Percentiles rank a stretch among this genome's conserved stretches.
phyloP scores from a whole-genome alignment of 352 stramenopile species.

The Pythium brassicae region DNA sequence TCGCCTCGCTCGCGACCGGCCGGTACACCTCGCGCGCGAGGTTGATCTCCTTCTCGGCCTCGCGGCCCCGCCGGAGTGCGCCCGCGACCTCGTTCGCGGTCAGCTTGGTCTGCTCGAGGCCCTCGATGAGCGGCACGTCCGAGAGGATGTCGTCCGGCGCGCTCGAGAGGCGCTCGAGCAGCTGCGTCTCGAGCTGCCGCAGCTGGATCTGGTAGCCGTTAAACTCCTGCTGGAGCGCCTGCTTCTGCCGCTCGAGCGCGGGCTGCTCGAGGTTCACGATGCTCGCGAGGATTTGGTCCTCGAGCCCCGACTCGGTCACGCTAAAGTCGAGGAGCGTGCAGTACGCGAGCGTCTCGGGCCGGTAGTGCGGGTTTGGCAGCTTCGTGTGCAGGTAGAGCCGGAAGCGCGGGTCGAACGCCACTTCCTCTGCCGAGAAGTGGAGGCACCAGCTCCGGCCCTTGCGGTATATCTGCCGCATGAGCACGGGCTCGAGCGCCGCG shows the following conservation, averaged over 20 bases:
- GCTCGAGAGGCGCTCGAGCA: slow-evolving; percentile 89
- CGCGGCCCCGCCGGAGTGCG: slow-evolving; percentile 79
- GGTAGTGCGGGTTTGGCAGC: slow-evolving; percentile 90
- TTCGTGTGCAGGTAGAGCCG: slow-evolving; percentile 90
- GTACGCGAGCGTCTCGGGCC: slow-evolving; percentile 88
- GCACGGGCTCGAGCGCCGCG: slow-evolving; percentile 80
- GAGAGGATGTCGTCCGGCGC: slow-evolving; percentile 90
- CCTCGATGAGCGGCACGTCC: slow-evolving; percentile 90
- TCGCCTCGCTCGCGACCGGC: slow-evolving; percentile 83
- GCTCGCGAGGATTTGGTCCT: slow-evolving; percentile 87
- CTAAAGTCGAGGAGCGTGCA: slow-evolving; percentile 95
- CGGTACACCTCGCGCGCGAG: slow-evolving; percentile 88
- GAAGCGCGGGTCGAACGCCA: slow-evolving; percentile 88
- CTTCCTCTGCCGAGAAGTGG: slow-evolving; percentile 83
- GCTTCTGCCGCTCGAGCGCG: slow-evolving; percentile 84
- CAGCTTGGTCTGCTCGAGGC: slow-evolving; percentile 88
- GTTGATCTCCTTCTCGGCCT: slow-evolving; percentile 90
- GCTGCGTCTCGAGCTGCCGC: slow-evolving; percentile 83
- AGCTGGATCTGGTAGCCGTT: slow-evolving; percentile 93
- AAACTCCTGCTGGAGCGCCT: slow-evolving; percentile 85
- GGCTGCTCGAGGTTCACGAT: slow-evolving; percentile 91
- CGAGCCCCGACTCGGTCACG: slow-evolving; percentile 87
- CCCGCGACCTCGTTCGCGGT: slow-evolving; percentile 85
- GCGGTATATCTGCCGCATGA: slow-evolving; percentile 85
- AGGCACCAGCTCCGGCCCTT: slow-evolving; percentile 89